Base-by-base conservation (phyloP, 2,329 filamentous ascomycete species). In the Rhytidhysteron rufulum region DNA sequence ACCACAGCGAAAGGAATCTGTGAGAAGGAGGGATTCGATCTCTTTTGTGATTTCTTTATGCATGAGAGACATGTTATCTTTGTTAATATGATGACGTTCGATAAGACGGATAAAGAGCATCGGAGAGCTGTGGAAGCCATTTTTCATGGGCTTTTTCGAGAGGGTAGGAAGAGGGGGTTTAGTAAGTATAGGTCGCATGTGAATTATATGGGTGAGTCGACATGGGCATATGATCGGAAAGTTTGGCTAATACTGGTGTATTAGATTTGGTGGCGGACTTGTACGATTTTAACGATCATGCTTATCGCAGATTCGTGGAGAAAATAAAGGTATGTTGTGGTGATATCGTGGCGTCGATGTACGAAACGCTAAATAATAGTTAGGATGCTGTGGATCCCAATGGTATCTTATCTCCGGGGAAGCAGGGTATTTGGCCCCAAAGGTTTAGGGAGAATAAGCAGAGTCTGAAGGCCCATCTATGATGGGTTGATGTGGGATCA, bases 41-140 rank as follows among this genome's bases (percentile, higher is more conserved):
- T 72, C 17, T 63, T 70, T 43, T 69, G 67, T 43, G 71, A 73
- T 41, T 73, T 73, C 53, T 73, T 73, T 55, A 70, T 74, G 67
- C 65, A 71, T 35, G 68, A 73, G 44, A 57, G 68, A 1, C 68
- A 72, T 34, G 65, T 70, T 7, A 67, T 73, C 24, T 65, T 72
- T 31, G 68, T 72, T 44, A 71, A 70, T 43, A 73, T 73, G 69
- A 67, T 72, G 41, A 66, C 63, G 4, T 73, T 70, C 42, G 70
- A 74, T 47, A 71, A 73, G 52, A 67, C 62, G 3, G 66, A 67
- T 35, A 44, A 54, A 4, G 54, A 53, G 40, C 66, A 72, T 43
- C 60, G 66, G 9, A 44, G 51, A 25, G 57, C 61, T 11, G 62
- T 72, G 24, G 39, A 57, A 25, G 44, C 34, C 2, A 58, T 60